phyloP scores from a whole-genome alignment of 768 basidiomycete genomes.

The Gymnopilus dilepis region DNA sequence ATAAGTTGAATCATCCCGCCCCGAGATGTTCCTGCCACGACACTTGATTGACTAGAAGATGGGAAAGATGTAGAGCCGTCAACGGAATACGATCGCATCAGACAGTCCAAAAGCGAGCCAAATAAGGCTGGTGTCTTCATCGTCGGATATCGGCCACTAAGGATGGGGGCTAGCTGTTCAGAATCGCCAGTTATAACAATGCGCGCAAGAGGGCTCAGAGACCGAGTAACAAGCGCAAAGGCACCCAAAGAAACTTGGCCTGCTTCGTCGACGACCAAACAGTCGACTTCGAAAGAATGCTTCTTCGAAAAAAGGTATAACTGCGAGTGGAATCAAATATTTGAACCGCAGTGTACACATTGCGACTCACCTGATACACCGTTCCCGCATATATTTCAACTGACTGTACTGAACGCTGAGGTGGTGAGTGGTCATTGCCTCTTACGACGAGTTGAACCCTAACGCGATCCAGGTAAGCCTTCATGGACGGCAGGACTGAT shows the following conservation, averaged over 20 bases:
- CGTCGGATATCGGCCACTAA: conserved; percentile 50
- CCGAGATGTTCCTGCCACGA: conserved; percentile 32
- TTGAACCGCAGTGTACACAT: background rate
- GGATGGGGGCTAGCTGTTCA: conserved; percentile 56
- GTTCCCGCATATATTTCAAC: conserved; percentile 52
- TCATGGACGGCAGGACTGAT: conserved; percentile 41
- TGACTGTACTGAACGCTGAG: conserved; percentile 29
- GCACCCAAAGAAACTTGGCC: conserved; percentile 53
- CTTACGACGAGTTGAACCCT: conserved; percentile 45
- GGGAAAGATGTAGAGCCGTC: conserved; percentile 10
- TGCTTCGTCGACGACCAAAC: conserved; percentile 56
- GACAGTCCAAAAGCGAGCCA: conserved; percentile 53
- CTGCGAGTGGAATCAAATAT: conserved; percentile 29
- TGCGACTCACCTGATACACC: conserved; percentile 46
- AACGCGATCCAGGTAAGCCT: conserved; percentile 49
- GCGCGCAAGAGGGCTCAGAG: conserved; percentile 41
- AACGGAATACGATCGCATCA: conserved; percentile 38
- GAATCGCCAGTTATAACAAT: conserved; percentile 58
- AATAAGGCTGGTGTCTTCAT: conserved; percentile 44
- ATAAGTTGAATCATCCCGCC: conserved; percentile 52
- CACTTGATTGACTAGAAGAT: conserved; percentile 19
- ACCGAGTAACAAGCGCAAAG: conserved; percentile 49
- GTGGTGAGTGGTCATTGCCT: conserved; percentile 46
- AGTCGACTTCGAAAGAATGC: conserved; percentile 44
- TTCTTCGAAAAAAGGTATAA: conserved; percentile 53